phyloP scores from a whole-genome alignment of 495 filamentous ascomycete species.

The Xylaria flabelliformis region DNA sequence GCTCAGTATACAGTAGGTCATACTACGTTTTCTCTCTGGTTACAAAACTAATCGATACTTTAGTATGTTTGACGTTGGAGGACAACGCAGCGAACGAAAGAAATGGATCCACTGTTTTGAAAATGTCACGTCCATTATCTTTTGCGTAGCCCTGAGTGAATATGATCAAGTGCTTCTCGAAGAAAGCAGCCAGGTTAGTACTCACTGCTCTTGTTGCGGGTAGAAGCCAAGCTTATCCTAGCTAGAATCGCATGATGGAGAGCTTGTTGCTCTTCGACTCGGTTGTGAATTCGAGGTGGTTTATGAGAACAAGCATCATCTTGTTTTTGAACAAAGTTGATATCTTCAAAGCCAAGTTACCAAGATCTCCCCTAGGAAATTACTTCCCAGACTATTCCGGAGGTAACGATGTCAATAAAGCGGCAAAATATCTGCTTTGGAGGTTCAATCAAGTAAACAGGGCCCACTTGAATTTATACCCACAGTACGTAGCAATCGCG shows the following conservation, averaged over 20 bases:
- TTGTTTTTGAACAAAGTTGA: constrained; percentile 99
- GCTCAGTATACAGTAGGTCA: constrained; percentile 93
- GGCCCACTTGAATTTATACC: constrained; percentile 94
- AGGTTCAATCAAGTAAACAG: constrained; percentile 98
- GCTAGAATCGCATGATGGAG: constrained; percentile 98
- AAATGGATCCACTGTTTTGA: constrained; percentile 99
- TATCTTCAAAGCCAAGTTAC: constrained; percentile 93
- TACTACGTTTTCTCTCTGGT: constrained; percentile 4
- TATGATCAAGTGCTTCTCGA: constrained; percentile 97
- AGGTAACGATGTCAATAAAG: constrained; percentile 95
- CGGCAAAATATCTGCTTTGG: constrained; percentile 97
- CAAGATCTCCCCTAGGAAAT: constrained; percentile 83
- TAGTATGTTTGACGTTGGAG: constrained; percentile 99
- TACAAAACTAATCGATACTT: constrained; percentile 31
- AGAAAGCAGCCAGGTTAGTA: constrained; percentile 89
- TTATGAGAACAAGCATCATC: constrained; percentile 98
- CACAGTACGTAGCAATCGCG: constrained; percentile 73
- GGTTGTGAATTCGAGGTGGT: constrained; percentile 98
- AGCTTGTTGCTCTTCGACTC: constrained; percentile 97
- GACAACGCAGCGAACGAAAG: constrained; percentile 95
- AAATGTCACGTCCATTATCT: constrained; percentile 99
- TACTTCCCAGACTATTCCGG: constrained; percentile 99
- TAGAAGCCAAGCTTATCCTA: constrained; percentile 32
- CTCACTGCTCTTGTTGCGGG: constrained; percentile 20
- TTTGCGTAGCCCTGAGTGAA: constrained; percentile 97